These are phyloP conservation scores for Posidonia oceanica DNA, from an alignment of 116 monocot species.

Conservation along the genomic window DNA sequence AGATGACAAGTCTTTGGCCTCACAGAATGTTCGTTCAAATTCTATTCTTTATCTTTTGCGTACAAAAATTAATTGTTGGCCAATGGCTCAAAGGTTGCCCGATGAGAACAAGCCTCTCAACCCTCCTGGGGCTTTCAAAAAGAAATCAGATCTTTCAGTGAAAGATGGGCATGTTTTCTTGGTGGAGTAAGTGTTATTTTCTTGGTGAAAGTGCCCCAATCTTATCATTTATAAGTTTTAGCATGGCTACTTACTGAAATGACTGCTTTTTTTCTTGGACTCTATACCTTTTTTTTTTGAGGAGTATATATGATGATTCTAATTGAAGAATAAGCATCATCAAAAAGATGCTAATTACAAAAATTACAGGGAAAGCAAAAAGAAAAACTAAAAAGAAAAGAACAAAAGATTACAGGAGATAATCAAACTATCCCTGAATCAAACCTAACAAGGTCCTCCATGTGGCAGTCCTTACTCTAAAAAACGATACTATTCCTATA, in stretches of 20 bases:
- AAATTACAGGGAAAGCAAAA: too few relatives aligned
- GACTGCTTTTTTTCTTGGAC: too few relatives aligned
- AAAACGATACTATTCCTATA: too few relatives aligned
- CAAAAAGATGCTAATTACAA: too few relatives aligned
- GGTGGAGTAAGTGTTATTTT: conserved; percentile 64
- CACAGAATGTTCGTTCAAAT: conserved; percentile 62
- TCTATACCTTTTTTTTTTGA: too few relatives aligned
- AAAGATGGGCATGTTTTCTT: conserved; percentile 96
- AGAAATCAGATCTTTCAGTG: conserved; percentile 91
- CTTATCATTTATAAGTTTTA: not conserved
- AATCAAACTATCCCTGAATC: too few relatives aligned
- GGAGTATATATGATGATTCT: too few relatives aligned
- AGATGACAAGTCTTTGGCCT: conserved; percentile 50
- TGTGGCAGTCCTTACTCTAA: too few relatives aligned
- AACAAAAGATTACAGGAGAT: too few relatives aligned
- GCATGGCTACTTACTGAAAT: not conserved
- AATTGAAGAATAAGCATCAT: too few relatives aligned
- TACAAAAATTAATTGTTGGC: conserved; percentile 68
- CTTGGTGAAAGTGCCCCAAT: not conserved
- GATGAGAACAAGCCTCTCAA: conserved; percentile 81
- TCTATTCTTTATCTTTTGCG: conserved; percentile 83
- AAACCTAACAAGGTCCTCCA: too few relatives aligned
- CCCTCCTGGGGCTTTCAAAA: conserved; percentile 89
- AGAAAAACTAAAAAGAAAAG: too few relatives aligned
- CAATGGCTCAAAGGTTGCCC: conserved; percentile 77